Percentiles rank a stretch among this genome's conserved stretches.
Conservation (phyloP, 2,329 filamentous ascomycete genomes). For the Diaporthe sp. region DNA sequence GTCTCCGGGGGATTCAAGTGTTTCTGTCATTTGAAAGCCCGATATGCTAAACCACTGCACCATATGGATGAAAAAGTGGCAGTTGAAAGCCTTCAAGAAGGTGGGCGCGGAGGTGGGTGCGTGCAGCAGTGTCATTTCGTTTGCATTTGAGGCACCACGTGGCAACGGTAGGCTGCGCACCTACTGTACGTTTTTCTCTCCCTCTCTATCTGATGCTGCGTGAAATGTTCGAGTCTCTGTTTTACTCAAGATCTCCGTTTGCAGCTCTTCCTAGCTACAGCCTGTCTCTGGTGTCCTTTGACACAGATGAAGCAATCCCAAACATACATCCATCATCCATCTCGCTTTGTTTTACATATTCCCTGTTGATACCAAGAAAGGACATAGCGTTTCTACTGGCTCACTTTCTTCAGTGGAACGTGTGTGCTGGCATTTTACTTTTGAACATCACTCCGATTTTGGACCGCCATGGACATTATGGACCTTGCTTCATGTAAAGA, state of each 20-base stretch:
- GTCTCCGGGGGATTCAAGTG: slow-evolving; percentile 18
- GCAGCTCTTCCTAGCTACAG: background rate
- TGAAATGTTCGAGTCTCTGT: background rate
- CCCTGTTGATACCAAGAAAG: background rate
- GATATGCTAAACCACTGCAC: slow-evolving; percentile 32
- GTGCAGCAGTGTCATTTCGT: background rate
- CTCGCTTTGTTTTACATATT: background rate
- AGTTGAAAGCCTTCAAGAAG: background rate
- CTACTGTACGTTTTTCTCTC: background rate
- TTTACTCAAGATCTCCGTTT: background rate
- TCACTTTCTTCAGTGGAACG: background rate
- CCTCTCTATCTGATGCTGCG: background rate
- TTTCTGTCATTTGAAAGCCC: slow-evolving; percentile 1
- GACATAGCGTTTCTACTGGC: background rate
- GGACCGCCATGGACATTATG: background rate
- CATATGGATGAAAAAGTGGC: background rate
- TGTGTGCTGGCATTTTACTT: background rate
- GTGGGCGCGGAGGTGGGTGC: background rate
- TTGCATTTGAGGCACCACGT: background rate
- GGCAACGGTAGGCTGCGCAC: background rate
- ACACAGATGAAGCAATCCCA: background rate
- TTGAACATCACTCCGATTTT: background rate
- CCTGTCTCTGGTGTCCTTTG: background rate
- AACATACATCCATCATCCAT: background rate
- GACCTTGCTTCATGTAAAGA: background rate